Conservation (phyloP, 2,329 filamentous ascomycete species). For the Karstenula rhodostoma region DNA sequence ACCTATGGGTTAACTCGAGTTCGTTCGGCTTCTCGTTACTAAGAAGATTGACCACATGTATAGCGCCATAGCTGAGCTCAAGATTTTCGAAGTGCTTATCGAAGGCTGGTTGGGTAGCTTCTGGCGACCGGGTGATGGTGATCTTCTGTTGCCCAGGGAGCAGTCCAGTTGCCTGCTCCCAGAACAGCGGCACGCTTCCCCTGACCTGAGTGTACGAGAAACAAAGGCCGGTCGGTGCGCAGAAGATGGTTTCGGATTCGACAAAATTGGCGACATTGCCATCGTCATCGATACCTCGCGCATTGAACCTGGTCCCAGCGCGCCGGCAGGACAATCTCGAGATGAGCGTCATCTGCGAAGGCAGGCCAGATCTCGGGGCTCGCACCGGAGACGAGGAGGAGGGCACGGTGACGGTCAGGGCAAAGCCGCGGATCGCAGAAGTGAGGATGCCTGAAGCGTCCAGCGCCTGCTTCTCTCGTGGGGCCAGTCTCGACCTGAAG, state of each 20-base stretch:
- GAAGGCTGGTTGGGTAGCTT: slow-evolving; percentile 93
- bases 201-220: slow-evolving; percentile 95
- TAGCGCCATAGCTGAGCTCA: slow-evolving; percentile 84
- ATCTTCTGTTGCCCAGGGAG: slow-evolving; percentile 96
- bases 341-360: slow-evolving; percentile 86
- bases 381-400: slow-evolving; percentile 76
- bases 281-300: slow-evolving; percentile 96
- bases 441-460: slow-evolving; percentile 89
- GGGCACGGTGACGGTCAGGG: slow-evolving; percentile 84
- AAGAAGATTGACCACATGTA: slow-evolving; percentile 94
- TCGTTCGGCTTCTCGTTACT: slow-evolving; percentile 89
- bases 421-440: slow-evolving; percentile 93
- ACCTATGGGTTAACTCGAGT: slow-evolving; percentile 80
- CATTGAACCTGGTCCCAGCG: slow-evolving; percentile 95
- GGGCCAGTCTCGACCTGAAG: slow-evolving; percentile 82
- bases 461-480: slow-evolving; percentile 77
- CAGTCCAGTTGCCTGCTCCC: slow-evolving; percentile 90
- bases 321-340: slow-evolving; percentile 89
- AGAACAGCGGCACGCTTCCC: slow-evolving; percentile 94
- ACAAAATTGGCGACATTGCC: slow-evolving; percentile 98
- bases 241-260: slow-evolving; percentile 95
- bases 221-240: slow-evolving; percentile 76
- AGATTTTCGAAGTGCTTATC: slow-evolving; percentile 93
- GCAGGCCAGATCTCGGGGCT: slow-evolving; percentile 71
- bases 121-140: slow-evolving; percentile 82